These are phyloP conservation scores for Paraglomus brasilianum DNA, from an alignment of 192 early-diverging fungal species.

Conservation along the genomic window DNA sequence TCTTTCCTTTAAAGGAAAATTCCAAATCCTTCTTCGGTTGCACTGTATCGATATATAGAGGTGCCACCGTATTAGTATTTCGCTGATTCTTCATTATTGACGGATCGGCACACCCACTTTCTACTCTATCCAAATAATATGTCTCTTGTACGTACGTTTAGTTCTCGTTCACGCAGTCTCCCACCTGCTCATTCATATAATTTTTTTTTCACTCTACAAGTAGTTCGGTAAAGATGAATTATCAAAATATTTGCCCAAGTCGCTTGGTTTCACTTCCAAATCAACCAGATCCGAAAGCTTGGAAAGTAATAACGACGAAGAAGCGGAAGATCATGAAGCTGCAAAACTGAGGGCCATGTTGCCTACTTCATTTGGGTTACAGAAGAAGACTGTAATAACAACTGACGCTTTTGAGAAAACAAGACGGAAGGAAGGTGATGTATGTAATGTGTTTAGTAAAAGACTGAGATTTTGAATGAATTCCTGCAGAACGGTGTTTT, in stretches of 20 bases:
- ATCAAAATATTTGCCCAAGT: slow-evolving; percentile 46
- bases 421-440: slow-evolving; percentile 34
- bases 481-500: neutral
- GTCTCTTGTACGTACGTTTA: too few species aligned
- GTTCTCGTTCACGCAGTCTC: too few species aligned
- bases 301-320: slow-evolving; percentile 26
- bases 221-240: slow-evolving; percentile 37
- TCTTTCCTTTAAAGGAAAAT: too few species aligned
- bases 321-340: slow-evolving; percentile 35
- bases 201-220: neutral
- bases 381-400: slow-evolving; percentile 34
- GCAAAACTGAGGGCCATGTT: slow-evolving; percentile 46
- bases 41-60: too few species aligned
- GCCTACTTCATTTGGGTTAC: slow-evolving; percentile 55
- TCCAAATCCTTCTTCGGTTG: too few species aligned
- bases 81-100: too few species aligned
- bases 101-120: too few species aligned
- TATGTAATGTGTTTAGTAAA: neutral
- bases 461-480: neutral
- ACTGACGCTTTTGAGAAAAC: slow-evolving; percentile 37
- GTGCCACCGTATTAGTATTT: too few species aligned
- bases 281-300: slow-evolving; percentile 31
- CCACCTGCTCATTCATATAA: neutral
- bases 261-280: slow-evolving; percentile 42
- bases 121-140: too few species aligned